phyloP scores from a whole-genome alignment of 73 alveolate genomes.

The Stentor coeruleus region DNA sequence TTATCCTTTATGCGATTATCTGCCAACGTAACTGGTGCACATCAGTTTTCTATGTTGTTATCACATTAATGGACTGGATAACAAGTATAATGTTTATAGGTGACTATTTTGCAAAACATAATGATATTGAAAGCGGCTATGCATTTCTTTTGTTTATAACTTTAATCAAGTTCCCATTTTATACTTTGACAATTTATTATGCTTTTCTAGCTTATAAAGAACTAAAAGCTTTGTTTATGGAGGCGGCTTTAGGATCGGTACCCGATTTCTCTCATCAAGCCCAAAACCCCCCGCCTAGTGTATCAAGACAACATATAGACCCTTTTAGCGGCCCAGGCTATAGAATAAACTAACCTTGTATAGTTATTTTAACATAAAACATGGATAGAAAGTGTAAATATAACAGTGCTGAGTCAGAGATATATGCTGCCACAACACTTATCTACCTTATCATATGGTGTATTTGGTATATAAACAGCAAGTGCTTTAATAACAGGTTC shows the following conservation, averaged over 20 bases:
- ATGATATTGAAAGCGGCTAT: background rate
- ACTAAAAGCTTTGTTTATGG: background rate
- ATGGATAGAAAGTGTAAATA: no score
- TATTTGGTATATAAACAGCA: background rate
- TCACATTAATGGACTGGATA: background rate
- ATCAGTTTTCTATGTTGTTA: background rate
- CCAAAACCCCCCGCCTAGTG: no score
- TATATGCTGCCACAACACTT: no score
- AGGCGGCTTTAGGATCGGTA: no score
- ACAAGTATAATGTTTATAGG: background rate
- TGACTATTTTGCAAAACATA: background rate
- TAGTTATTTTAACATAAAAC: no score
- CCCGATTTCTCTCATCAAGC: no score
- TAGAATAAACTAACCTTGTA: background rate
- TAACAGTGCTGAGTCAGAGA: no score
- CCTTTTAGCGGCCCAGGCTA: background rate
- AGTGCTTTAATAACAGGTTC: background rate
- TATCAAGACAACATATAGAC: background rate
- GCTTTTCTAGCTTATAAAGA: background rate
- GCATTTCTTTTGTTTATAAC: no score
- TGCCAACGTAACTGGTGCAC: background rate
- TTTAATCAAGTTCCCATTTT: background rate
- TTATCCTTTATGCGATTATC: background rate
- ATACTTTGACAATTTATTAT: background rate
- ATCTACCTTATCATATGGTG: background rate